Conservation (phyloP, 2,329 filamentous ascomycete species). For the Ophiostoma novo-ulmi region DNA sequence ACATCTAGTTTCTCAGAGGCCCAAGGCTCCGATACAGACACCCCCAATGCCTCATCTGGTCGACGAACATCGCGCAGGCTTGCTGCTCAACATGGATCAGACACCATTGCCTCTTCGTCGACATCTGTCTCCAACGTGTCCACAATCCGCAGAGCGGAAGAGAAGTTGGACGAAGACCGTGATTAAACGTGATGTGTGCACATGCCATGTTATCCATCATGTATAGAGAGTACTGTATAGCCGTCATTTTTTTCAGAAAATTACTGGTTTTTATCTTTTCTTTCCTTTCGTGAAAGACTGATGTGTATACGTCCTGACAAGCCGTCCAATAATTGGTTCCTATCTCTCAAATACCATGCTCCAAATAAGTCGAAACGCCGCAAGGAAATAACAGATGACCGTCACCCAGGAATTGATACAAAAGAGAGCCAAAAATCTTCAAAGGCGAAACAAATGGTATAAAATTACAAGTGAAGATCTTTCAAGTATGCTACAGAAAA, state of each 20-base stretch:
- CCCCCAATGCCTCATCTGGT: background rate
- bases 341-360: too few relatives aligned
- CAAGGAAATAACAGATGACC: background rate
- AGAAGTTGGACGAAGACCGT: background rate
- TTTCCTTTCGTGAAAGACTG: background rate
- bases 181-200: background rate
- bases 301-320: background rate
- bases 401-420: background rate
- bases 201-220: background rate
- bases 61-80: background rate
- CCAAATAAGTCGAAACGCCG: background rate
- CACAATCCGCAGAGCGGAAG: background rate
- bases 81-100: background rate
- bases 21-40: background rate
- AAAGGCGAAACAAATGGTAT: background rate
- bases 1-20: background rate
- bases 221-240: background rate
- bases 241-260: background rate
- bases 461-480: conserved; percentile 7
- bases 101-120: background rate
- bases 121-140: background rate
- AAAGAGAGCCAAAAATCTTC: background rate
- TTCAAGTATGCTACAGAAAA: background rate
- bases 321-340: background rate
- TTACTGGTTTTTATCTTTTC: background rate